phyloP scores from a whole-genome alignment of 768 basidiomycete species.

The Pulveroboletus sp. region DNA sequence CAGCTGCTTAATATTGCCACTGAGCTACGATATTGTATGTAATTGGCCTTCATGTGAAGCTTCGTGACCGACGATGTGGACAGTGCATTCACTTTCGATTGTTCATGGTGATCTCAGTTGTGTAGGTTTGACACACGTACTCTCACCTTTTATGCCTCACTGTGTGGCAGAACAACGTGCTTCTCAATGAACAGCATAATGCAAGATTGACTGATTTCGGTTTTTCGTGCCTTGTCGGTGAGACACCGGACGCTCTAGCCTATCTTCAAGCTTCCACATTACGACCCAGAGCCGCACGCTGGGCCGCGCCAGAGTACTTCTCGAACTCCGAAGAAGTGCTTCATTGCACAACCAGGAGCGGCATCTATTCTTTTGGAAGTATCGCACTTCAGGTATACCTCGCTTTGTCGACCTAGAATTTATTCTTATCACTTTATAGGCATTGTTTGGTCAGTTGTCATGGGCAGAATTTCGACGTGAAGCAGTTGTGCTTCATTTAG shows the following conservation, averaged over 20 bases:
- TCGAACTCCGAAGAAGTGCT: neutral
- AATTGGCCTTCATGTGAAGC: neutral
- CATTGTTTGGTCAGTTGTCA: no score
- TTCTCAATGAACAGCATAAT: neutral
- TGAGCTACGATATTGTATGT: conserved; percentile 2
- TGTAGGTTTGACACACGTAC: neutral
- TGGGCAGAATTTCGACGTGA: neutral
- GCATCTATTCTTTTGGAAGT: conserved; percentile 10
- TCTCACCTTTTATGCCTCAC: neutral
- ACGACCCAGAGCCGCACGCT: conserved; percentile 2
- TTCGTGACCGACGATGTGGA: neutral
- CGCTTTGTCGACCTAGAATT: no score
- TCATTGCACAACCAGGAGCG: conserved; percentile 2
- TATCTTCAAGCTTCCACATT: conserved; percentile 1
- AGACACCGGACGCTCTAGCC: conserved; percentile 1
- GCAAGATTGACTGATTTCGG: conserved; percentile 7
- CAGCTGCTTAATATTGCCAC: neutral
- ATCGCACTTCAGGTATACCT: conserved; percentile 6
- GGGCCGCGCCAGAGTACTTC: conserved; percentile 5
- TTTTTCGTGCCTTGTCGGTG: conserved; percentile 5
- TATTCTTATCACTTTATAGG: no score
- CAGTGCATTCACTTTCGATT: conserved; percentile 4
- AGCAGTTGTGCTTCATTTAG: neutral
- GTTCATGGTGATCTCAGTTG: conserved; percentile 7
- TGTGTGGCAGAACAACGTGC: neutral